Base-by-base conservation (phyloP, 192 early-diverging fungal species). In the Globomyces pollinis-pini region DNA sequence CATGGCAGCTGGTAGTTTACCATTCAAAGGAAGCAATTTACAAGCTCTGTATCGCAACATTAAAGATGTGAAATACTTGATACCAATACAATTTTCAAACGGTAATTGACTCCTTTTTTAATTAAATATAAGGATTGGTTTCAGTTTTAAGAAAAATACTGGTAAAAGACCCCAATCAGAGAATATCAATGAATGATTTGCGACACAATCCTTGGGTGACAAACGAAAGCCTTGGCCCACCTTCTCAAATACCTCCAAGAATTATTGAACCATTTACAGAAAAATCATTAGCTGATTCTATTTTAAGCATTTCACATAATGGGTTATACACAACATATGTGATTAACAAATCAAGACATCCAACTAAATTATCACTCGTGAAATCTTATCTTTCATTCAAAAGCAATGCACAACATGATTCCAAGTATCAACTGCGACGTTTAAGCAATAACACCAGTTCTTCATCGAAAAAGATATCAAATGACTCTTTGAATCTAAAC, bases 1-100 rank as follows among this genome's bases (percentile, higher is more conserved):
- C 2, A 74, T 84, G 72, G 75, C 77, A 71, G 78, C 78, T 1
- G 82, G 82, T 23, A 59, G 66, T 28, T 72, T 80, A 9, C 81
- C 81, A 23, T 84, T 84, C 56, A 24, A 56, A 3, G 81, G 79
- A 3, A 68, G 69, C 29, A 76, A 65, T 49, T 76, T 84, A 28
- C 66, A 72, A 30, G 54, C 67, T 16, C 57, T 84, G 0, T 84
- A 83, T 62, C 62, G 57, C 62, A 83, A 78, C 43, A 84, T 84
- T 38, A 79, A 75, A 45, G 71, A 70, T 12, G 68, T 84, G 13
- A 71, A 84, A 35, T 84, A 84, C 59, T 73, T 74, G 45, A 71
- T 71, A 35, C 81, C 81, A 21, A 68, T 72, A 36, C 78, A 84
- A 38, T 84, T 84, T 56, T 80, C 77, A 20, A 42, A 47, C 6